Conservation (phyloP, 129 eudicot genomes). For the Silybum marianum region DNA sequence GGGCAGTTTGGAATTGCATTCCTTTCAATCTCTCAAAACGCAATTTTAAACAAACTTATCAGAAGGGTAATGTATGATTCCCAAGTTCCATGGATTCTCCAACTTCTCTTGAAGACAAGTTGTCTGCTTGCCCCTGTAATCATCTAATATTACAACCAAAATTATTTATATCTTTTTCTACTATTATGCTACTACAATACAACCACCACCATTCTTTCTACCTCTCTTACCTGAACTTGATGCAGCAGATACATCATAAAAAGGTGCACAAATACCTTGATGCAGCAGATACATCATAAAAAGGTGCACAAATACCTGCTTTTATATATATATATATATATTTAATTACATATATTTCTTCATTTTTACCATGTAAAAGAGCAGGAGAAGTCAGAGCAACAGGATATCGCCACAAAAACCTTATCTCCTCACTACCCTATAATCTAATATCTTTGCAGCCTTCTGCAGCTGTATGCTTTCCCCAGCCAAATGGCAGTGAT, state of each 20-base stretch:
- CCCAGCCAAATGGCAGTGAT: too few relatives aligned
- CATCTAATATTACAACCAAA: not conserved
- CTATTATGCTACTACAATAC: not conserved
- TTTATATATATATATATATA: not conserved
- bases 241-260: slow-evolving; percentile 97
- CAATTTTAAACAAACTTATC: slow-evolving; percentile 24
- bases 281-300: slow-evolving; percentile 97
- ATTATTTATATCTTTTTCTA: not conserved
- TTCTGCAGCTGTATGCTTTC: too few relatives aligned
- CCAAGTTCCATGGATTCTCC: slow-evolving; percentile 88
- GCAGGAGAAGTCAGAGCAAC: too few relatives aligned
- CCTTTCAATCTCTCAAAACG: too few relatives aligned
- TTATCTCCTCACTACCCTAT: too few relatives aligned
- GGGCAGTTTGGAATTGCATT: too few relatives aligned
- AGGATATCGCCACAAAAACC: too few relatives aligned
- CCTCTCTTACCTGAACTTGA: slow-evolving; percentile 92
- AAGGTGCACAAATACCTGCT: slow-evolving; percentile 96
- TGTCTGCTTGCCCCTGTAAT: slow-evolving; percentile 85
- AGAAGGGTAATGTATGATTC: slow-evolving; percentile 61
- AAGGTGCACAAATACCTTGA: slow-evolving; percentile 98
- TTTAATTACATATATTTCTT: too few relatives aligned
- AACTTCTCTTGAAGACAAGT: slow-evolving; percentile 67
- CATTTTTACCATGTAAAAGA: too few relatives aligned
- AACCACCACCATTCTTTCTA: not conserved
- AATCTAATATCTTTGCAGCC: too few relatives aligned